Base-by-base conservation (phyloP, 257 asterid species). In the Mitragyna speciosa region DNA sequence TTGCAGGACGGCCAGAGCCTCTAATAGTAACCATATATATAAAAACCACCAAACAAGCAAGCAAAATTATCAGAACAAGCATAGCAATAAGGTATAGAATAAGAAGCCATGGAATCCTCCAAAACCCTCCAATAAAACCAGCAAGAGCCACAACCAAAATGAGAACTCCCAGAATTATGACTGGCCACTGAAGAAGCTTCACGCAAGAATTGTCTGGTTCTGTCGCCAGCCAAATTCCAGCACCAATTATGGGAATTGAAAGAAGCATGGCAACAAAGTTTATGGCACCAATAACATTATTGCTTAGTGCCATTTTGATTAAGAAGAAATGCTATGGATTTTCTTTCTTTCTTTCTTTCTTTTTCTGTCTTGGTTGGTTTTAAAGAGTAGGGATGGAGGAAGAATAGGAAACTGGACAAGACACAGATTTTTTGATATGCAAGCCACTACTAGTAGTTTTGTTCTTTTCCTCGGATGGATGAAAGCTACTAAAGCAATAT, bases 151-250 rank as follows among this genome's bases (percentile, higher is more conserved):
- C 97, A 0, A 87, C 76, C 6, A 94, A 84, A 81, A 89, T 83
- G 7, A 92, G 81, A 2, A 93, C 83, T 12, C 98, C 98, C 11
- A 95, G 83, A 12, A 93, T 76, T 43, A 95, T 90, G 7, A 95
- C 96, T 24, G 98, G 97, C 97, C 96, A 90, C 52, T 93, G 95
- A 0, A 94, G 90, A 78, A 92, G 76, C 76, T 86, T 90, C 14
- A 94, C 91, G 41, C 97, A 94, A 0, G 98, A 87, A 81, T 94
- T 93, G 82, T 90, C 97, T 0, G 89, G 85, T 72, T 86, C 86
- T 6, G 93, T 89, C 30, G 97, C 76, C 0, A 94, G 95, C 98
- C 97, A 93, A 54, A 94, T 91, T 7, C 97, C 98, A 28, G 97
- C 87, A 31, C 97, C 97, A 33, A 94, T 94, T 3, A 94, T 75